Percentiles rank a stretch among this genome's conserved stretches.
Conservation (phyloP, 768 basidiomycete species). For the Boletus rubroflammeus region DNA sequence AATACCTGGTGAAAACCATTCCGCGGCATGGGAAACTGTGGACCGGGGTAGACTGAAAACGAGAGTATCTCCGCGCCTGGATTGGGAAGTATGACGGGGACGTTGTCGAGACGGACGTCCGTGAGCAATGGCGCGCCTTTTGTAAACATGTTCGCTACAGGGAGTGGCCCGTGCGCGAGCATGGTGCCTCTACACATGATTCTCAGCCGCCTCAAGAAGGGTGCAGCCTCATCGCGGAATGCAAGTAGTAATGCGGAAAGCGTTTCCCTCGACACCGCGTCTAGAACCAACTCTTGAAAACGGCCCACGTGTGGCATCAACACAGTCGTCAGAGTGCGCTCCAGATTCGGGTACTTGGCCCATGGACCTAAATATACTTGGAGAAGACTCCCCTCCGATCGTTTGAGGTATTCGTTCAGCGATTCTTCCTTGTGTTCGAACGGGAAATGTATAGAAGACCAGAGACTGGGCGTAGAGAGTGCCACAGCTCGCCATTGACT, state of each 20-base stretch:
- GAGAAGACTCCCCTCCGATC: conserved; percentile 30
- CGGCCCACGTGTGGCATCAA: conserved; percentile 29
- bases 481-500: conserved; percentile 35
- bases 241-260: conserved; percentile 19
- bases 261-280: conserved; percentile 30
- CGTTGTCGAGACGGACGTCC: conserved; percentile 33
- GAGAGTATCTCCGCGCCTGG: conserved; percentile 25
- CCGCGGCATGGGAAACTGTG: conserved; percentile 29
- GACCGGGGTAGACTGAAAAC: conserved; percentile 33
- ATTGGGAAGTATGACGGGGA: conserved; percentile 26
- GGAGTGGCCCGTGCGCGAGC: conserved; percentile 24
- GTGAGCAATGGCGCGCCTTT: conserved; percentile 31
- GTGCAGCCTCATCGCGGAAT: conserved; percentile 27
- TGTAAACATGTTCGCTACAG: conserved; percentile 24
- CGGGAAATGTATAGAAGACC: conserved; percentile 33
- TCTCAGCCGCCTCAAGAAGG: conserved; percentile 24
- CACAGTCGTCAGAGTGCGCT: conserved; percentile 22
- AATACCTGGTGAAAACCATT: conserved; percentile 21
- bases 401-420: conserved; percentile 30
- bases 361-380: conserved; percentile 33
- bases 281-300: conserved; percentile 30
- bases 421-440: conserved; percentile 29
- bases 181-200: conserved; percentile 32
- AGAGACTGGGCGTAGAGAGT: conserved; percentile 32
- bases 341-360: conserved; percentile 30